Evolutionary conservation across 1,284 basidiomycete species (phyloP), one percentile per base, ranked within the genome.

Genomic region (Hypsizygus ulmarius): DNA sequence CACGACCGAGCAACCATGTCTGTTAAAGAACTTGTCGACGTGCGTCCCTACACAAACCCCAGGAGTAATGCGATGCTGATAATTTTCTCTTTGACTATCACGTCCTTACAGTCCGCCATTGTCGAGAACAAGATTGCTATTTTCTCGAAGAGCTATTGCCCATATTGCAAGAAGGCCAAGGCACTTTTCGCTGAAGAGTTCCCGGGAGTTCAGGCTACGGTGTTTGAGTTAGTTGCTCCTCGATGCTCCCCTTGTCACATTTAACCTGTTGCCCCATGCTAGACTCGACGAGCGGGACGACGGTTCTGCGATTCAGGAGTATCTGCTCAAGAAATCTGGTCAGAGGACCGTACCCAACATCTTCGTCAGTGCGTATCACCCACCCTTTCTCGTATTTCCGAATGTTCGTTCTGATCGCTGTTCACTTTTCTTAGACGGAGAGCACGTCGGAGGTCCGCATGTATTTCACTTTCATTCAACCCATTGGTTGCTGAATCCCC

Each of bases 101-200:
- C 21, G 7, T 25, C 3, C n/a, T n/a, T n/a, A 12, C 45, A 87
- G 84, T 59, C 62, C 45, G 67, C 77, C 27, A 81, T 88, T 56
- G 50, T 65, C 6, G 66, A 74, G 15, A 75, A 83, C 74, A 78
- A 76, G 60, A 73, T 89, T 51, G 71, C 74, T 35, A 78, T 90
- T 49, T 90, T 90, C 65, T 87, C 85, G 47, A 89, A 90, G 71
- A 69, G 72, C 8, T 78, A 64, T 39, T 90, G 78, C 64, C 79
- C 81, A 6, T 85, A 75, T 66, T 86, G 83, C 72, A 68, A 53
- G 50, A 64, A 64, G 7, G 78, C 84, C 29, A 89, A 89, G 65
- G 45, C 52, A 0, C 66, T 87, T n/a, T 74, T 90, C 53, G 57
- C 59, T 1, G 51, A 55, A 3, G 61, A 78, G 16, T 85, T 77